Percentiles rank a stretch among this genome's conserved stretches.
Conservation (phyloP, 1,284 basidiomycete genomes). For the Moniliophthora roreri region DNA sequence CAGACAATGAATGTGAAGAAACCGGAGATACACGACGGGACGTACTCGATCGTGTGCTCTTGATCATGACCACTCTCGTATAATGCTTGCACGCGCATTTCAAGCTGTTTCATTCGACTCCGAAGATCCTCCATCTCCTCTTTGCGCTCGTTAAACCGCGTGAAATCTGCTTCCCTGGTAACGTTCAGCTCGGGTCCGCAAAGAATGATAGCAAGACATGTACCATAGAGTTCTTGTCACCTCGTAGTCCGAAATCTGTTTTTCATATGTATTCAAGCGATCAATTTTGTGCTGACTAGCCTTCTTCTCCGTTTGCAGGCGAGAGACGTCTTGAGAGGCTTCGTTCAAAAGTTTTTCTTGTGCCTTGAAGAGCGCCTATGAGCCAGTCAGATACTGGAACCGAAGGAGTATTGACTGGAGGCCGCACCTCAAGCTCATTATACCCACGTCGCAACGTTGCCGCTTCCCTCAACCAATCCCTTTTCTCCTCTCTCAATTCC, state of each 20-base stretch:
- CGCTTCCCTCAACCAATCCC: slow-evolving; percentile 61
- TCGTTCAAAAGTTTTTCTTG: slow-evolving; percentile 66
- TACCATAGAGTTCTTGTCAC: slow-evolving; percentile 73
- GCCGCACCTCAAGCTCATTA: slow-evolving; percentile 58
- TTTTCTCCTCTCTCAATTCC: slow-evolving; percentile 68
- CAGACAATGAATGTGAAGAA: slow-evolving; percentile 10
- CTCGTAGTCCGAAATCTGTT: slow-evolving; percentile 69
- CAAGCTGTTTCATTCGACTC: slow-evolving; percentile 61
- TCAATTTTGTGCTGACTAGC: slow-evolving; percentile 74
- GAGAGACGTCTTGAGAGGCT: slow-evolving; percentile 58
- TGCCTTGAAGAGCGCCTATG: slow-evolving; percentile 63
- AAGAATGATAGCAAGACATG: slow-evolving; percentile 5
- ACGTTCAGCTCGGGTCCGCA: slow-evolving; percentile 6
- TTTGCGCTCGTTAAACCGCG: slow-evolving; percentile 63
- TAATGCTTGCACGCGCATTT: slow-evolving; percentile 56
- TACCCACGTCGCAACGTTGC: slow-evolving; percentile 61
- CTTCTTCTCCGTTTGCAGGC: slow-evolving; percentile 64
- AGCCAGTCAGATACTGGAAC: slow-evolving; percentile 1
- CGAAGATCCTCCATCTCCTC: slow-evolving; percentile 56
- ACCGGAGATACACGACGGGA: not conserved
- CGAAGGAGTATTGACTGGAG: not conserved
- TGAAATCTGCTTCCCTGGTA: slow-evolving; percentile 70
- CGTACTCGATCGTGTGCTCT: slow-evolving; percentile 57
- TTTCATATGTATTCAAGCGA: slow-evolving; percentile 69
- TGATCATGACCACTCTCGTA: slow-evolving; percentile 48